Evolutionary conservation across 1,284 basidiomycete genomes (phyloP), one percentile per base, ranked within the genome.

Genomic region (Tilletia caries): DNA sequence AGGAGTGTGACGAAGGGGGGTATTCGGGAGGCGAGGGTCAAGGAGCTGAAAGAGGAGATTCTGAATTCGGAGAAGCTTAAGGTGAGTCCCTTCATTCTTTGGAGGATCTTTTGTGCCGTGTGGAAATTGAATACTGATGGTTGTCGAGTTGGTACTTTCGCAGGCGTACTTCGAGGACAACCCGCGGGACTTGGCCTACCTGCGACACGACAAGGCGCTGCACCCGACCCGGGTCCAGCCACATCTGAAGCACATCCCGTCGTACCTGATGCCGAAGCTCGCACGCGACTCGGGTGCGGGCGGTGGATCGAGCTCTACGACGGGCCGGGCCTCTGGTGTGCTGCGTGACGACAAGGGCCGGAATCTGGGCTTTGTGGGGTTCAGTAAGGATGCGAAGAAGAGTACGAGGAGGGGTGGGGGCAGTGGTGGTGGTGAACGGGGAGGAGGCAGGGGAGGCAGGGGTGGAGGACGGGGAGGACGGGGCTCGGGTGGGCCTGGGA

Each of bases 91-190:
- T 2, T 50, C 1, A 50, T 80, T n/a, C 2, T n/a, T 41, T 6
- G 23, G 12, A 52, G 15, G 50, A 23, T 15, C 23, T 23, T 37
- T 32, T 13, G 4, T 18, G n/a, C n/a, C n/a, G n/a, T n/a, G n/a
- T n/a, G n/a, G n/a, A n/a, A n/a, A n/a, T n/a, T 41, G 37, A 41
- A 41, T 41, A 46, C 25, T 64, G 25, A n/a, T 8, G 29, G 44
- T 29, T 27, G 13, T 25, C 29, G 18, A 27, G 23, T 29, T 25
- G 8, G 1, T 33, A 43, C 54, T 62, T 70, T 3, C 78, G 15
- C 37, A 96, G 92, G 92, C 94, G 1, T 95, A 98, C 84, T 98
- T 98, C 73, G 95, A 98, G 79, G 95, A 98, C 79, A 95, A 98
- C 81, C 96, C 96, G 0, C 86, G 92, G 8, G 95, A 98, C 81